Evolutionary conservation across 1,284 basidiomycete genomes (phyloP), one percentile per base, ranked within the genome.

Genomic region (Rhizoctonia solani): DNA sequence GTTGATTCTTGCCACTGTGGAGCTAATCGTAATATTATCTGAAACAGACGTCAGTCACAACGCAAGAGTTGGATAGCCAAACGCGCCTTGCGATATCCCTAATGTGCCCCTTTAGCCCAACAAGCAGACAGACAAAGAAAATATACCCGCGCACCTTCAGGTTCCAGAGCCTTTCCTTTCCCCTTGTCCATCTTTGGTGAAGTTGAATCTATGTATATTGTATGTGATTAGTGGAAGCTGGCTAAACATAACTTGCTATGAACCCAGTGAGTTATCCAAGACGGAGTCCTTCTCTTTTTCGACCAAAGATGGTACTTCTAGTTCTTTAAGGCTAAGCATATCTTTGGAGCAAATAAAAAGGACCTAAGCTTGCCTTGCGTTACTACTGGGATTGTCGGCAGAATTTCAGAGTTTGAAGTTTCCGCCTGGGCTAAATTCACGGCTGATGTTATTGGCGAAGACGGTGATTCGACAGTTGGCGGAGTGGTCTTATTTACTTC

Each of bases 1-100:
- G 50, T 54, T 19, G 6, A 44, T 30, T 23, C 59, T 65, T 65
- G 61, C 61, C 61, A 49, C 61, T 23, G 39, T 37, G 25, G 49
- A 14, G 30, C 5, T 29, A 41, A 13, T 46, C 50, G 21, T 30
- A 44, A 21, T 21, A 19, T 5, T n/a, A 44, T 46, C 61, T 65
- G 54, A 34, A 44, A 13, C 39, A n/a, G 6, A 14, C n/a, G 39
- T 65, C 39, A 65, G 61, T 30, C 14, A 44, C 23, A 46, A 65
- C 29, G 27, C 37, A 46, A 11, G 29, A 34, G 39, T 54, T 23
- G 25, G 14, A 30, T 41, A 2, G 21, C 11, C 16, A 30, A 19
- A 65, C 61, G 37, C 21, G 61, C 61, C 61, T 65, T 65, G 13
- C 21, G 37, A 4, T 27, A 8, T 21, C 27, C 16, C 32, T 37